Percentiles rank a stretch among this genome's conserved stretches.
phyloP scores from a whole-genome alignment of 495 filamentous ascomycete species.

The Talaromyces trachyspermus region DNA sequence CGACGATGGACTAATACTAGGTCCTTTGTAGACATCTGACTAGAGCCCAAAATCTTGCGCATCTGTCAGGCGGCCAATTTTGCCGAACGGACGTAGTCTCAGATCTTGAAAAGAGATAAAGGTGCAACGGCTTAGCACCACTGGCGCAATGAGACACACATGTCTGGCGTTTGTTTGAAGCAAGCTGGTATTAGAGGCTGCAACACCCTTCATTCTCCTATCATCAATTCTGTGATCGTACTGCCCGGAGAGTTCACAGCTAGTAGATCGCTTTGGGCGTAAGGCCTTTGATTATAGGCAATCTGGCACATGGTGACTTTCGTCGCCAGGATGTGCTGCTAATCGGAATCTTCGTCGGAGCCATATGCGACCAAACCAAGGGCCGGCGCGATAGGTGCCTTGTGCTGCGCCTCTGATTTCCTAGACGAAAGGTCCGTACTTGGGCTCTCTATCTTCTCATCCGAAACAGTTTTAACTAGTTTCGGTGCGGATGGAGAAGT shows the following conservation, averaged over 20 bases:
- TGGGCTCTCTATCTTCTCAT: not conserved
- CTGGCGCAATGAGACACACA: too few relatives aligned
- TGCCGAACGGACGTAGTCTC: too few relatives aligned
- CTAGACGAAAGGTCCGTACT: not conserved
- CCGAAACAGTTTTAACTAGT: not conserved
- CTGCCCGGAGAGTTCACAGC: slow-evolving; percentile 55
- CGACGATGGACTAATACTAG: slow-evolving; percentile 36
- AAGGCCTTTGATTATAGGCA: slow-evolving; percentile 60
- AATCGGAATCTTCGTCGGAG: slow-evolving; percentile 37
- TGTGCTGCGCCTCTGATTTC: slow-evolving; percentile 1
- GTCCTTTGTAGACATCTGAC: slow-evolving; percentile 36
- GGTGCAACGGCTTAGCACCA: too few relatives aligned
- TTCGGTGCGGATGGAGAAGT: not conserved
- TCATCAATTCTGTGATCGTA: slow-evolving; percentile 61
- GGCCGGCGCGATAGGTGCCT: slow-evolving; percentile 11
- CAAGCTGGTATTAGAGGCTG: slow-evolving; percentile 60
- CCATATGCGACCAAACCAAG: slow-evolving; percentile 29
- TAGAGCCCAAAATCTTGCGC: slow-evolving; percentile 28
- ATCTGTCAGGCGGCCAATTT: slow-evolving; percentile 35
- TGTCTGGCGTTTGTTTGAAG: slow-evolving; percentile 55
- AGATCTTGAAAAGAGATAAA: slow-evolving; percentile 35
- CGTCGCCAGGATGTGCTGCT: slow-evolving; percentile 28
- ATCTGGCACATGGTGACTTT: slow-evolving; percentile 56
- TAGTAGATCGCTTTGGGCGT: slow-evolving; percentile 59
- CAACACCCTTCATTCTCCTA: slow-evolving; percentile 63